These are phyloP conservation scores for Nicotiana rustica DNA, from an alignment of 305 asterid species.

Conservation along the genomic window DNA sequence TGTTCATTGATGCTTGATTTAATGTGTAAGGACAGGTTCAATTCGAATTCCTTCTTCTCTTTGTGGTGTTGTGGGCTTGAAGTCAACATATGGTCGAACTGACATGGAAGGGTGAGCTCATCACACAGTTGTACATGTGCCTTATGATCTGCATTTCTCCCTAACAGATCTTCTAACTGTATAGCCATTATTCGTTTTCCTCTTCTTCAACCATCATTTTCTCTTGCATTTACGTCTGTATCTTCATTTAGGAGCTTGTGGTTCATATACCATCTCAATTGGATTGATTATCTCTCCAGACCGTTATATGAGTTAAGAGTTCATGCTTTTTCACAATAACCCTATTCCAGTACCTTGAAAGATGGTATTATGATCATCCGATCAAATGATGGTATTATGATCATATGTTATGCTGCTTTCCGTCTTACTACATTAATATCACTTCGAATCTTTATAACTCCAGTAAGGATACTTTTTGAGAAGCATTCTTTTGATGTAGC, in stretches of 20 bases:
- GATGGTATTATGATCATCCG: not conserved
- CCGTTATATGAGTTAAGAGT: not conserved
- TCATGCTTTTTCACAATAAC: slow-evolving; percentile 13
- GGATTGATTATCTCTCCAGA: not conserved
- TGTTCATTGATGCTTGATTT: slow-evolving; percentile 41
- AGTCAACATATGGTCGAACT: slow-evolving; percentile 90
- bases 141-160: not conserved
- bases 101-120: slow-evolving; percentile 76
- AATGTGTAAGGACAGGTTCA: slow-evolving; percentile 69
- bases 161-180: slow-evolving; percentile 9
- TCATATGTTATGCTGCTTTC: not conserved
- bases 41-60: slow-evolving; percentile 95
- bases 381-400: not conserved
- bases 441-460: not conserved
- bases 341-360: slow-evolving; percentile 4
- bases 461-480: not conserved
- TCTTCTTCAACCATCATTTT: slow-evolving; percentile 16
- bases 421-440: slow-evolving; percentile 7
- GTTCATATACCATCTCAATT: not conserved
- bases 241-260: slow-evolving; percentile 21
- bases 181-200: slow-evolving; percentile 13
- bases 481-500: slow-evolving; percentile 1
- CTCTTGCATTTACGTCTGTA: not conserved
- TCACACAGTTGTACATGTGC: not conserved
- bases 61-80: slow-evolving; percentile 96